A percentile compares a stretch with the other conserved stretches of the same genome.
phyloP scores from a whole-genome alignment of 805 yeast species.

The Zygosaccharomyces rouxii region DNA sequence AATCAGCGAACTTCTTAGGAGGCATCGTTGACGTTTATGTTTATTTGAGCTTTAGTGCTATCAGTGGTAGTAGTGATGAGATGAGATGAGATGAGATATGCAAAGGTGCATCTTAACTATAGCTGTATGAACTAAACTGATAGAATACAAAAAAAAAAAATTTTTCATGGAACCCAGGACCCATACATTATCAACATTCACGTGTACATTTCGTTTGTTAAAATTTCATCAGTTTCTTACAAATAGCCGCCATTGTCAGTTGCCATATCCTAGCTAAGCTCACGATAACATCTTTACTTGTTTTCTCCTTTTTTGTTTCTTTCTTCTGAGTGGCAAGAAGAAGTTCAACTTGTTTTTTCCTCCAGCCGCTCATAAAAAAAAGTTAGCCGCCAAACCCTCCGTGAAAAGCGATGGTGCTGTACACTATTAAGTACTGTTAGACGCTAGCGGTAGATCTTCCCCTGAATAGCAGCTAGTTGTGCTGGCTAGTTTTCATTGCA shows the following conservation, averaged over 20 bases:
- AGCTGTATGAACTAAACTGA: neutral
- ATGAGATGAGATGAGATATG: conserved; percentile 4
- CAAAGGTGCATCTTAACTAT: neutral
- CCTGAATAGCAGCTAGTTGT: too few species aligned
- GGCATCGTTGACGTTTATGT: conserved; percentile 23
- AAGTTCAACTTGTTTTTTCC: neutral
- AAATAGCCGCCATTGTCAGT: neutral
- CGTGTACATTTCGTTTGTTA: too few species aligned
- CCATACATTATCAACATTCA: too few species aligned
- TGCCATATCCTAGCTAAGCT: neutral
- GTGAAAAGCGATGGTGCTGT: conserved; percentile 52
- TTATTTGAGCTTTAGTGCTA: neutral
- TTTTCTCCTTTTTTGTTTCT: neutral
- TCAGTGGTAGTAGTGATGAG: neutral
- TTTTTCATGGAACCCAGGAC: too few species aligned
- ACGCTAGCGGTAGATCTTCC: conserved; percentile 21
- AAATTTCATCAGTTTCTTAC: neutral
- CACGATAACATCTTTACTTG: neutral
- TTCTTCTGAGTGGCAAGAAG: neutral
- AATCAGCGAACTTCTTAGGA: conserved; percentile 33
- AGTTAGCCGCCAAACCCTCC: conserved; percentile 56
- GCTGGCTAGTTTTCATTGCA: too few species aligned
- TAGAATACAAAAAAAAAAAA: neutral
- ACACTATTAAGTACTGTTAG: conserved; percentile 56
- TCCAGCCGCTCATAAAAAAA: conserved; percentile 4